Percentiles rank a stretch among this genome's conserved stretches.
Evolutionary conservation across 2,329 filamentous ascomycete genomes (phyloP).

Genomic region (Cyphellophora europaea): DNA sequence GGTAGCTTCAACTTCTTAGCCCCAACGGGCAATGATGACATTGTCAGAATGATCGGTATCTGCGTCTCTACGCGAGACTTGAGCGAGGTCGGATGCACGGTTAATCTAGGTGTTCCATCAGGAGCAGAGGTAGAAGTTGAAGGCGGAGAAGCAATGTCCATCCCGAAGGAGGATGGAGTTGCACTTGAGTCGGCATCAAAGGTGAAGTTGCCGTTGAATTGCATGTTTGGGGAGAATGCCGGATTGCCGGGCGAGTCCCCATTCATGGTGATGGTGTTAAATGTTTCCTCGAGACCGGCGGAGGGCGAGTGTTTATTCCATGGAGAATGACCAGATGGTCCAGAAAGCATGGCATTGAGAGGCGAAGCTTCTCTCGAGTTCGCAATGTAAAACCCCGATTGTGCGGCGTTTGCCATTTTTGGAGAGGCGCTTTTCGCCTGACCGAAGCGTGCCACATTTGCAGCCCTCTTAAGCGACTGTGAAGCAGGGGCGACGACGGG

Average conservation of each 20-base stretch:
- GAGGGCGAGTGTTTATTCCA: constrained; percentile 35
- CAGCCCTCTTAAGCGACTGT: constrained; percentile 7
- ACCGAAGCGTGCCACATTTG: constrained; percentile 9
- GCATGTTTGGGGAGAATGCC: constrained; percentile 28
- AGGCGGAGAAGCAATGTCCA: constrained; percentile 18
- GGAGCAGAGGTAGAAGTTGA: constrained; percentile 17
- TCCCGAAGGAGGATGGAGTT: constrained; percentile 18
- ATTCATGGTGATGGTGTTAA: constrained; percentile 37
- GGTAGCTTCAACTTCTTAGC: constrained; percentile 79
- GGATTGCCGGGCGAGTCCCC: constrained; percentile 30
- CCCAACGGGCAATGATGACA: constrained; percentile 65
- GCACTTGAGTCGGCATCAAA: constrained; percentile 35
- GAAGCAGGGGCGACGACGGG: constrained; percentile 13
- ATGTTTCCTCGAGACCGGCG: constrained; percentile 34
- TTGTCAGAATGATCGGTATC: constrained; percentile 74
- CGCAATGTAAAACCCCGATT: constrained; percentile 25
- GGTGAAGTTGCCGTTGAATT: constrained; percentile 25
- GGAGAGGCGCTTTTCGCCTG: constrained; percentile 19
- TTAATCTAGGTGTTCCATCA: constrained; percentile 33
- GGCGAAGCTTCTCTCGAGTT: constrained; percentile 29
- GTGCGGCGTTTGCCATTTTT: constrained; percentile 9
- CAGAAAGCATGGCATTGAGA: constrained; percentile 23
- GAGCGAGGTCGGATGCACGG: constrained; percentile 56
- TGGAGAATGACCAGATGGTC: constrained; percentile 24
- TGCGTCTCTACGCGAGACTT: constrained; percentile 97